Evolutionary conservation across 345 rosid species (phyloP).

Genomic region (Cardamine occulta): DNA sequence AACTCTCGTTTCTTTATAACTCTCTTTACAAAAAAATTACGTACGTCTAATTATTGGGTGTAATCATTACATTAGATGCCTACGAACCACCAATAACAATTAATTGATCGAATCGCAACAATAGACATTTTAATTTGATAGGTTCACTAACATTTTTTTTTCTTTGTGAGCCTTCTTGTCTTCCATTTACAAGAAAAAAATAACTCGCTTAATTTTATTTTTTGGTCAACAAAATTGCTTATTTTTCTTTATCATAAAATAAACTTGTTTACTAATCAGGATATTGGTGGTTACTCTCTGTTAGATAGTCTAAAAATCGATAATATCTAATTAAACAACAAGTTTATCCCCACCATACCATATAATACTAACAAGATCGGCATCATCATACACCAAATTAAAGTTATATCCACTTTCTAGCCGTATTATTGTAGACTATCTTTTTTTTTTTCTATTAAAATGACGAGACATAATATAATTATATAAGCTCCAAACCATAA

Average conservation of each 20-base stretch:
- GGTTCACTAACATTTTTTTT: neutral
- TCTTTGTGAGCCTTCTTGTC: conserved; percentile 3
- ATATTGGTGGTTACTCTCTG: conserved; percentile 1
- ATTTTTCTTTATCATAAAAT: too few relatives aligned
- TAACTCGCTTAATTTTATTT: too few relatives aligned
- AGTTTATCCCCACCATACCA: conserved; percentile 27
- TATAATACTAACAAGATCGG: neutral
- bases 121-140: neutral
- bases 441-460: neutral
- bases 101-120: neutral
- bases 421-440: conserved; percentile 1
- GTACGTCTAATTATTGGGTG: conserved; percentile 9
- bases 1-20: neutral
- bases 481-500: neutral
- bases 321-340: conserved; percentile 21
- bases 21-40: neutral
- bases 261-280: too few relatives aligned
- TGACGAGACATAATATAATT: neutral
- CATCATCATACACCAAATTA: conserved; percentile 21
- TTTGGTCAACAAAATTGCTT: too few relatives aligned
- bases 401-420: conserved; percentile 21
- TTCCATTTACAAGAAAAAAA: neutral
- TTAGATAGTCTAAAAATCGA: neutral
- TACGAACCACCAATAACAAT: conserved; percentile 2
- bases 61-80: conserved; percentile 15